Base-by-base conservation (phyloP, 2,329 filamentous ascomycete species). In the Colletotrichum sp. region DNA sequence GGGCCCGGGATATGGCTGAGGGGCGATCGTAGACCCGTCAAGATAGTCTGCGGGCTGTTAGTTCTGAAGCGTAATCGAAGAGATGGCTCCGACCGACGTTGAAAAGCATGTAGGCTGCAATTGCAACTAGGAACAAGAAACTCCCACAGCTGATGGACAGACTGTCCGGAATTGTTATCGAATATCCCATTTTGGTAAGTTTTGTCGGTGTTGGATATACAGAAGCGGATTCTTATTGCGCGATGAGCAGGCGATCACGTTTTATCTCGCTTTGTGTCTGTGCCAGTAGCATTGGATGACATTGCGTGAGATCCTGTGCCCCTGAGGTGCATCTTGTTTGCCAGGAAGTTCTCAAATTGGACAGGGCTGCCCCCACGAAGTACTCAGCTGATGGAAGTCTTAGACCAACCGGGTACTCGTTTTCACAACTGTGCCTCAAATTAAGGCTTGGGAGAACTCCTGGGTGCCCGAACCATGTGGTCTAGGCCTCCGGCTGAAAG, bases 141-240 rank as follows among this genome's bases (percentile, higher is more conserved):
- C 10, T 13, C n/a, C 44, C 44, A 21, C n/a, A 0, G 0, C 44
- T 52, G 44, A 24, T 52, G 2, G 12, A 24, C 2, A 5, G 10
- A 10, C 2, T 13, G n/a, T 52, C n/a, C 44, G 0, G 0, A 21
- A 8, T 24, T 6, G 44, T 5, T 1, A 8, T 13, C 10, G n/a
- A 21, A 2, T 52, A 13, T 8, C 10, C 6, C 44, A 52, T 52
- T 21, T 21, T 21, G 1, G n/a, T 13, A 13, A 3, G 3, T 1
- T 44, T 44, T n/a, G 18, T n/a, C 44, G 6, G 3, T 21, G 10
- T 3, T 49, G 10, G 10, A 49, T 5, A 49, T 52, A 52, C n/a
- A 8, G 0, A 21, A 21, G 39, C 18, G 2, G 2, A n/a, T 2
- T 12, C 1, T 49, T 49, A 0, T 0, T 49, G 18, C 2, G 39